Evolutionary conservation across 805 yeast species (phyloP).

Genomic region (Kazachstania viticola): DNA sequence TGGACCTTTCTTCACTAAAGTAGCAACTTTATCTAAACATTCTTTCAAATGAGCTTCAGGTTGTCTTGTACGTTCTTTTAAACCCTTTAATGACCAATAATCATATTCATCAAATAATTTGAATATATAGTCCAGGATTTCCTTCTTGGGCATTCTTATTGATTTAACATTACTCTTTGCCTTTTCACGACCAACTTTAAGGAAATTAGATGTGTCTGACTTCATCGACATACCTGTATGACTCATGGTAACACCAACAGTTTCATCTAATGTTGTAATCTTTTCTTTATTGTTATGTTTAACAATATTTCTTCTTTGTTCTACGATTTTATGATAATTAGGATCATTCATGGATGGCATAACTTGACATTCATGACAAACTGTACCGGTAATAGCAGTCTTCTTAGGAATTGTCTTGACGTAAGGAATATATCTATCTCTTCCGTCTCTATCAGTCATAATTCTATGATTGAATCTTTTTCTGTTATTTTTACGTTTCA

Average conservation of each 20-base stretch:
- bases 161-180: slow-evolving; percentile 48
- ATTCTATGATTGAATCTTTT: slow-evolving; percentile 26
- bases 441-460: slow-evolving; percentile 30
- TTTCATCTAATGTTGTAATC: slow-evolving; percentile 59
- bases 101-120: slow-evolving; percentile 87
- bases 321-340: slow-evolving; percentile 54
- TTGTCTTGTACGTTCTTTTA: slow-evolving; percentile 87
- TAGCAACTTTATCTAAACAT: slow-evolving; percentile 80
- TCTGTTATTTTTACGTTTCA: slow-evolving; percentile 28
- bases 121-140: slow-evolving; percentile 78
- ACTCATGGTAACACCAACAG: slow-evolving; percentile 81
- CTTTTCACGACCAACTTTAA: slow-evolving; percentile 40
- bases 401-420: slow-evolving; percentile 82
- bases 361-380: slow-evolving; percentile 85
- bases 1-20: slow-evolving; percentile 87
- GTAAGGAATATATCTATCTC: slow-evolving; percentile 54
- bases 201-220: slow-evolving; percentile 60
- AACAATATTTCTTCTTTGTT: slow-evolving; percentile 39
- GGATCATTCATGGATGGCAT: slow-evolving; percentile 67
- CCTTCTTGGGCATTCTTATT: slow-evolving; percentile 87
- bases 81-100: slow-evolving; percentile 91
- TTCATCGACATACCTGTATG: slow-evolving; percentile 77
- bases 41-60: slow-evolving; percentile 91
- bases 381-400: slow-evolving; percentile 75
- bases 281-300: slow-evolving; percentile 44